Evolutionary conservation across 2,329 filamentous ascomycete genomes (phyloP).

Genomic region (Dactylellina drechsleri): DNA sequence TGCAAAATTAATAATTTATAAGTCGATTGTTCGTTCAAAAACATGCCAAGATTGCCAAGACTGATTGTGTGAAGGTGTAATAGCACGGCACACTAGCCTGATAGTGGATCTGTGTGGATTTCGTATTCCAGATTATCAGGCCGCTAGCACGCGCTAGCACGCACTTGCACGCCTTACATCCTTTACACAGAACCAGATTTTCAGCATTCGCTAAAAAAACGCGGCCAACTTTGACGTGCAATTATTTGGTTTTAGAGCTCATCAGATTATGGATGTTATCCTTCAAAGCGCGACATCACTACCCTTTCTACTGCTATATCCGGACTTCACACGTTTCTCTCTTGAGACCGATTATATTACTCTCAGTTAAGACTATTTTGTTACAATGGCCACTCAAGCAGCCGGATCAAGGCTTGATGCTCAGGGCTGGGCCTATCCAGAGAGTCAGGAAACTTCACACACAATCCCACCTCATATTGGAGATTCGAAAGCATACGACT

Average conservation of each 20-base stretch:
- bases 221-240: no score
- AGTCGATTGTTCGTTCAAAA: no score
- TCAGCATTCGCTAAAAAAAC: no score
- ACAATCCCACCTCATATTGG: slow-evolving; percentile 5
- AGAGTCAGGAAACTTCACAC: neutral
- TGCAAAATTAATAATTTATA: no score
- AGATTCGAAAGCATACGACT: neutral
- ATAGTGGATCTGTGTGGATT: no score
- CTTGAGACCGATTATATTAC: slow-evolving; percentile 4
- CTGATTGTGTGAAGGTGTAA: no score
- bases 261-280: slow-evolving; percentile 6
- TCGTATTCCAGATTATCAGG: no score
- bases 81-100: no score
- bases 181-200: no score
- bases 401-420: slow-evolving; percentile 2
- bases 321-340: neutral
- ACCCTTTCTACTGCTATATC: slow-evolving; percentile 4
- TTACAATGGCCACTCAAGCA: slow-evolving; percentile 2
- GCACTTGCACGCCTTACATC: no score
- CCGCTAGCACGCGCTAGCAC: no score
- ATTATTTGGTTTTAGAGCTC: slow-evolving; percentile 4
- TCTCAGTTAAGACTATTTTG: slow-evolving; percentile 2
- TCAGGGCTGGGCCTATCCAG: neutral
- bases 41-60: no score
- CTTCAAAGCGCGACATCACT: neutral